These are phyloP conservation scores for Sarocladiaceae sp. DNA, from an alignment of 2,329 filamentous ascomycete genomes.

Conservation along the genomic window DNA sequence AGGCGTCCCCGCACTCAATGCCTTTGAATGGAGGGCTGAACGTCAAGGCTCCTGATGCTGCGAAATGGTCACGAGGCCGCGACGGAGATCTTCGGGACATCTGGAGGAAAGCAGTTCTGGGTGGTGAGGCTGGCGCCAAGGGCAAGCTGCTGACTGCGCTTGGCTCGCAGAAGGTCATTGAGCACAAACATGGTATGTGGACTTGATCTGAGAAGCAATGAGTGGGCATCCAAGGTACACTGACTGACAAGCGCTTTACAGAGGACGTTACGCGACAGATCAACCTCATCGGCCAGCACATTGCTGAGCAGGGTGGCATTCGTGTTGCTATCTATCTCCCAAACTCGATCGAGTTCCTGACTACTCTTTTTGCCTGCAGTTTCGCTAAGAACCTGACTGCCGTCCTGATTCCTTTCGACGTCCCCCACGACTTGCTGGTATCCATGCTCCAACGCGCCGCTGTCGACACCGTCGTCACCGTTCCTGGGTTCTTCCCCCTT, in stretches of 20 bases:
- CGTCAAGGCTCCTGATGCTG: constrained; percentile 74
- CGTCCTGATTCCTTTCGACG: constrained; percentile 81
- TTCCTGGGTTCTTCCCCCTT: constrained; percentile 82
- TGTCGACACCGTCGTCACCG: constrained; percentile 78
- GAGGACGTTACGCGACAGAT: constrained; percentile 80
- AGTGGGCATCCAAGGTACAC: no score
- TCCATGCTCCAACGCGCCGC: constrained; percentile 68
- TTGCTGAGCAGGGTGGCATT: constrained; percentile 66
- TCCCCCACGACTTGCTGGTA: constrained; percentile 63
- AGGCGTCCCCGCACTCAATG: constrained; percentile 80
- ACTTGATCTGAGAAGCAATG: no score
- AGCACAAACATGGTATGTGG: constrained; percentile 61
- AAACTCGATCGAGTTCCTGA: constrained; percentile 86
- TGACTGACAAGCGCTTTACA: constrained; percentile 15
- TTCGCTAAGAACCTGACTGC: constrained; percentile 79
- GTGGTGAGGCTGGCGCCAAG: constrained; percentile 60
- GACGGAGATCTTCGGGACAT: constrained; percentile 90
- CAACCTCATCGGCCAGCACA: constrained; percentile 76
- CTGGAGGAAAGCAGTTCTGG: constrained; percentile 71
- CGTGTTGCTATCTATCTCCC: constrained; percentile 87
- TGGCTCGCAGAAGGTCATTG: constrained; percentile 68
- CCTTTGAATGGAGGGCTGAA: constrained; percentile 73
- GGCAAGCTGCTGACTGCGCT: constrained; percentile 75
- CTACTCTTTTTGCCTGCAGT: constrained; percentile 78
- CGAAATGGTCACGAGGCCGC: constrained; percentile 78